Conservation (phyloP, 1,284 basidiomycete genomes). For the Leccinum cinnamomeum region DNA sequence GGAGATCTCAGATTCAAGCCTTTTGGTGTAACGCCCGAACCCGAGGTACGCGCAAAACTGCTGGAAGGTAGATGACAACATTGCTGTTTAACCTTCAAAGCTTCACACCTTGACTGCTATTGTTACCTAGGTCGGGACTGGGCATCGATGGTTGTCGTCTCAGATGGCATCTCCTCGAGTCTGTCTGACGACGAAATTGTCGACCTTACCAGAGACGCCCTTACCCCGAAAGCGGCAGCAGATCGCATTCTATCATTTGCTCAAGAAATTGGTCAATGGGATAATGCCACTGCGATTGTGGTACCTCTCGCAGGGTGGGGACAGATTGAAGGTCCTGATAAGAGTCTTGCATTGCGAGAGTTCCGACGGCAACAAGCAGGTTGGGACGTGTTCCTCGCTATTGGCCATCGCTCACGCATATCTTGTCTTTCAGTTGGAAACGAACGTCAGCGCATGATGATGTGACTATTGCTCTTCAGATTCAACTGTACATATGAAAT, state of each 20-base stretch:
- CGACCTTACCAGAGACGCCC: conserved; percentile 78
- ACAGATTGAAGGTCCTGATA: conserved; percentile 73
- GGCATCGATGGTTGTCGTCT: conserved; percentile 80
- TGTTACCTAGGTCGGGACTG: conserved; percentile 60
- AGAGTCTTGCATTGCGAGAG: conserved; percentile 78
- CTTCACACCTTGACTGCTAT: conserved; percentile 4
- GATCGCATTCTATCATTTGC: conserved; percentile 83
- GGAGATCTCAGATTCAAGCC: conserved; percentile 91
- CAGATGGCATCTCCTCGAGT: conserved; percentile 90
- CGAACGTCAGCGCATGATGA: conserved; percentile 69
- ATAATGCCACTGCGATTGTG: conserved; percentile 93
- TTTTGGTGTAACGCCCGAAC: conserved; percentile 92
- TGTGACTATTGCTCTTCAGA: conserved; percentile 20
- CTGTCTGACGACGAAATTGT: conserved; percentile 94
- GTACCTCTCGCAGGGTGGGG: conserved; percentile 94
- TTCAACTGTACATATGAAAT: not conserved
- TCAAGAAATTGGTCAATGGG: conserved; percentile 87
- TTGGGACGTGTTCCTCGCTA: conserved; percentile 31
- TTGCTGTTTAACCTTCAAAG: not conserved
- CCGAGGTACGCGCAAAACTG: conserved; percentile 83
- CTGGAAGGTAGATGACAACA: conserved; percentile 57
- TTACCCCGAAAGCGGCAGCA: conserved; percentile 80
- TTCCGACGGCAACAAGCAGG: conserved; percentile 75
- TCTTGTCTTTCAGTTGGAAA: conserved; percentile 50
- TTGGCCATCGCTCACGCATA: conserved; percentile 12